Conservation (phyloP, 305 asterid species). For the Fraxinus nigra region DNA sequence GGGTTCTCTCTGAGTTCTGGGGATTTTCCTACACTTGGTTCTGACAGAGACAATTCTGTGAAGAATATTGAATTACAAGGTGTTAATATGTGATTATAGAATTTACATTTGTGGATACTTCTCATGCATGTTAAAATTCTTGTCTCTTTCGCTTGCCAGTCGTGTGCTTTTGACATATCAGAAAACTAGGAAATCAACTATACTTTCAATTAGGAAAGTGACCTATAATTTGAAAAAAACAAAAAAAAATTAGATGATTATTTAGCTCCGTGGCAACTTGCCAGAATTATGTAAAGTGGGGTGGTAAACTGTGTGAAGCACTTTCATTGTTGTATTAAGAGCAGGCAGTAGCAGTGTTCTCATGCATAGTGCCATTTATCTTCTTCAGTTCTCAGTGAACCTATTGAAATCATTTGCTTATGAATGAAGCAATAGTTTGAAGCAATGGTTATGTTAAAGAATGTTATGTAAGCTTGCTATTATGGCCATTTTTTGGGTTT, state of each 20-base stretch:
- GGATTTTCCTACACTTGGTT: constrained; percentile 93
- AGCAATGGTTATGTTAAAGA: background rate
- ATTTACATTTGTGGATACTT: constrained; percentile 12
- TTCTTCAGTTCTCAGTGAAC: constrained; percentile 12
- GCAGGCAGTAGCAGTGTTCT: background rate
- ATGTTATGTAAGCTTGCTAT: constrained; percentile 9
- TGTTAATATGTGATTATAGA: constrained; percentile 26
- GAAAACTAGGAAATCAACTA: background rate
- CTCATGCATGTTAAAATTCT: constrained; percentile 10
- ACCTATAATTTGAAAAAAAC: background rate
- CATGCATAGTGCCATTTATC: constrained; percentile 8
- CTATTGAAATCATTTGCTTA: constrained; percentile 10
- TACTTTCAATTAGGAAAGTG: background rate
- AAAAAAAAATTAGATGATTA: background rate
- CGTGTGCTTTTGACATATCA: constrained; percentile 1
- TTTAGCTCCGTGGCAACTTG: background rate
- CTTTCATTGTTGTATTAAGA: background rate
- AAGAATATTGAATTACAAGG: constrained; percentile 69
- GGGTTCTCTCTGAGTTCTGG: constrained; percentile 83
- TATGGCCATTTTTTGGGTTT: background rate
- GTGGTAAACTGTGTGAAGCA: background rate
- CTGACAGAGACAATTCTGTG: constrained; percentile 54
- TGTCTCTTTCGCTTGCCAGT: constrained; percentile 5
- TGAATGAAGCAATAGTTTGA: background rate
- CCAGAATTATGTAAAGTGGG: background rate